Evolutionary conservation across 768 basidiomycete genomes (phyloP).

Genomic region (Galerina marginata): DNA sequence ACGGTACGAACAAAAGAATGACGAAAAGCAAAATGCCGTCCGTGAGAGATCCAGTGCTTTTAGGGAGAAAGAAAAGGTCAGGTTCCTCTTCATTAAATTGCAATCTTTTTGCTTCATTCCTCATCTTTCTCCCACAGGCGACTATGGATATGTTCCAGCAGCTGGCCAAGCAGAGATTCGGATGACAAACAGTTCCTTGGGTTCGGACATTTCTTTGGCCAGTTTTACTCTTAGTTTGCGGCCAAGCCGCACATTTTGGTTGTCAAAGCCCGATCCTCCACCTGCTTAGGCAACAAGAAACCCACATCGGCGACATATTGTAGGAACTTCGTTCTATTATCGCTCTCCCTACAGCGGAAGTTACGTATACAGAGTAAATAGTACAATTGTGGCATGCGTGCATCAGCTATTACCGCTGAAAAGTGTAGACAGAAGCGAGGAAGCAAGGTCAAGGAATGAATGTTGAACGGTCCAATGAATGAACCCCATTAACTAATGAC

Average conservation of each 20-base stretch:
- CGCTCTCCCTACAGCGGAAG: slow-evolving; percentile 16
- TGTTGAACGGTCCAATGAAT: not conserved
- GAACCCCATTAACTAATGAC: not conserved
- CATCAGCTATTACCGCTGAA: slow-evolving; percentile 4
- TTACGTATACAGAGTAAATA: slow-evolving; percentile 20
- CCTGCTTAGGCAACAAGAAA: not conserved
- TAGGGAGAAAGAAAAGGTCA: slow-evolving; percentile 76
- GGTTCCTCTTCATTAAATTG: slow-evolving; percentile 10
- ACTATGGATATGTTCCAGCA: slow-evolving; percentile 98
- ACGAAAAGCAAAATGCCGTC: slow-evolving; percentile 54
- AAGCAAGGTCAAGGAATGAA: not conserved
- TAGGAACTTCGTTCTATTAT: slow-evolving; percentile 19
- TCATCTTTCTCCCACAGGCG: slow-evolving; percentile 41
- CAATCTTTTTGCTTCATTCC: slow-evolving; percentile 1
- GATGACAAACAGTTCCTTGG: slow-evolving; percentile 42
- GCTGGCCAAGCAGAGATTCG: slow-evolving; percentile 87
- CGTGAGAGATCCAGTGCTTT: slow-evolving; percentile 68
- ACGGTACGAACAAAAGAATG: slow-evolving; percentile 63
- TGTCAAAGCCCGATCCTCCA: not conserved
- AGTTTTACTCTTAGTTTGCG: not conserved
- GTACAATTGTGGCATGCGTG: slow-evolving; percentile 13
- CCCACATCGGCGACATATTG: not conserved
- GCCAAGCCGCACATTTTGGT: not conserved
- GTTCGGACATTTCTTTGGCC: no score
- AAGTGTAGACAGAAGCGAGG: not conserved